Base-by-base conservation (phyloP, 164 flowering plant species). In the Aristolochia contorta region DNA sequence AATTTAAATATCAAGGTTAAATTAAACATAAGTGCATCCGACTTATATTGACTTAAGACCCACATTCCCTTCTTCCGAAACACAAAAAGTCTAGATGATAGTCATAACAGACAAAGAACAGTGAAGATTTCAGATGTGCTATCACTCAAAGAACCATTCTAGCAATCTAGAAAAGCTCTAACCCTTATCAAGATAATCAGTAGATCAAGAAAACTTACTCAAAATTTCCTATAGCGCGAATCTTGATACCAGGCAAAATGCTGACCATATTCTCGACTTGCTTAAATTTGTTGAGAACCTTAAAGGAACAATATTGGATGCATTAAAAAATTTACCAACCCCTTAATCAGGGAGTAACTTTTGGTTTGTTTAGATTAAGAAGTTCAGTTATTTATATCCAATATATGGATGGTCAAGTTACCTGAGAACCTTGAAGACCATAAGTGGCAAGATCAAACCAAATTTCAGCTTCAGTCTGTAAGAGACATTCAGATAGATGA, bases 381-480 rank as follows among this genome's bases (percentile, higher is more conserved):
- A 52, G 25, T n/a, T 1, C 22, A 20, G 23, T 19, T 52, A 8
- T 19, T 19, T n/a, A 20, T 3, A 14, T 22, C 60, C 6, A 46
- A 49, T 24, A 23, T 33, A n/a, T n/a, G n/a, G n/a, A n/a, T n/a
- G n/a, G n/a, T n/a, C n/a, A 47, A 33, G 57, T 49, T 59, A 87
- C 98, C 84, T 93, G 98, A 48, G 22, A 75, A 41, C 98, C 98
- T 96, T 87, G 81, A 43, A 93, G 88, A 58, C 97, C 98, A 73
- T 87, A 84, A 51, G 81, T 83, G 49, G 97, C 98, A 81, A 87
- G 83, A 71, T 89, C 97, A 57, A 93, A 41, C 98, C 91, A 93
- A 77, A 96, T 87, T 56, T 93, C 98, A 47, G 96, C 91, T 66
- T 83, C 96, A 56, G 65, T 54, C 96, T 92, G 82, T 78, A 80